These are phyloP conservation scores for Solidago caesia DNA, from an alignment of 129 eudicot genomes.

Conservation along the genomic window DNA sequence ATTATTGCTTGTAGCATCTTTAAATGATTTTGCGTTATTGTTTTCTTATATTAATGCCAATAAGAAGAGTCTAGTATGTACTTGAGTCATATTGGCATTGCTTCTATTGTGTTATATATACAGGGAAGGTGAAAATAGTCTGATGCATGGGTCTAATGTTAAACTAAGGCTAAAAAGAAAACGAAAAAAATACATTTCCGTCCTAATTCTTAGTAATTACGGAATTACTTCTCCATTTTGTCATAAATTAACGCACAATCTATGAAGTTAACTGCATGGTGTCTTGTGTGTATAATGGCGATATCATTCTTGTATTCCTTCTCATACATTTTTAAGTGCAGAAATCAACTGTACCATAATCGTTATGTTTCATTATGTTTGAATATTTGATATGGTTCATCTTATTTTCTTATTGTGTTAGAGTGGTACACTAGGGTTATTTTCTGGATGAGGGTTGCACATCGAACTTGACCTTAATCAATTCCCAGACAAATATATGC, in stretches of 20 bases:
- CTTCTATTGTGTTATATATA: neutral
- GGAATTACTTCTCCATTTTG: no score
- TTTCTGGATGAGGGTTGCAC: neutral
- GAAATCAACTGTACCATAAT: neutral
- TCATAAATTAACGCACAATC: no score
- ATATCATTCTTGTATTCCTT: conserved; percentile 6
- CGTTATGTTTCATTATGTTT: no score
- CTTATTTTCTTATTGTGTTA: no score
- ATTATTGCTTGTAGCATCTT: no score
- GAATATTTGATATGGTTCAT: no score
- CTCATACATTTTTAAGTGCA: conserved; percentile 14
- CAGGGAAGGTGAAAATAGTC: no score
- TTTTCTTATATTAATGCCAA: neutral
- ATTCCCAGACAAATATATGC: neutral
- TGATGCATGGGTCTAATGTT: no score
- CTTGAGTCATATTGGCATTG: neutral
- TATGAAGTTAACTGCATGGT: neutral
- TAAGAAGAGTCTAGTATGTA: conserved; percentile 5
- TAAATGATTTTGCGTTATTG: neutral
- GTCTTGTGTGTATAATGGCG: neutral
- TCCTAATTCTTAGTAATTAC: no score
- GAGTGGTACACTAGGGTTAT: no score
- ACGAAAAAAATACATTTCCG: no score
- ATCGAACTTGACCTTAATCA: neutral
- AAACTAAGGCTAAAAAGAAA: no score